Percentiles rank a stretch among this genome's conserved stretches.
Conservation (phyloP, 305 asterid species). For the Withania somnifera region DNA sequence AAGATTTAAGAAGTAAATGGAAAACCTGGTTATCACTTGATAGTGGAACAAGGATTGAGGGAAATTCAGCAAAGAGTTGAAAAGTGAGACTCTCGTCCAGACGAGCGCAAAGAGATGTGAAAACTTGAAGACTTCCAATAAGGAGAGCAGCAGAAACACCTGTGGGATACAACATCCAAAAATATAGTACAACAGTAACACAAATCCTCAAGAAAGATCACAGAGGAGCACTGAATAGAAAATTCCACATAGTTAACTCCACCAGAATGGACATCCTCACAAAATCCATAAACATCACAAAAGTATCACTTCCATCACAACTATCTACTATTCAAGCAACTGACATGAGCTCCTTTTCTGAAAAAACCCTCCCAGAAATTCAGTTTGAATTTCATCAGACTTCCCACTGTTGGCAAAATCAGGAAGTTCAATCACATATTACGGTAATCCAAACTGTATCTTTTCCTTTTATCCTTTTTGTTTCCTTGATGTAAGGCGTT, state of each 20-base stretch:
- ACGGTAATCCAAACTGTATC: background rate
- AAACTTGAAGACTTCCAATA: conserved; percentile 53
- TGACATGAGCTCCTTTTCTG: background rate
- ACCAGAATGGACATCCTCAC: background rate
- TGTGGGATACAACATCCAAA: conserved; percentile 16
- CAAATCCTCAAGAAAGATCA: background rate
- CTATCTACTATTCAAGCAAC: background rate
- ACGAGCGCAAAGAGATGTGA: conserved; percentile 43
- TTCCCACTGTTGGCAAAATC: background rate
- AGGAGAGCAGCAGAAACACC: conserved; percentile 54
- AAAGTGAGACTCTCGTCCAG: conserved; percentile 36
- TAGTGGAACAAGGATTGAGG: conserved; percentile 65
- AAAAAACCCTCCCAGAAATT: background rate
- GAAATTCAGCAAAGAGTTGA: conserved; percentile 48
- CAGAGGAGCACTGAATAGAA: background rate
- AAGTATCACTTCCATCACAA: background rate
- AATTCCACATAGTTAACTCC: background rate
- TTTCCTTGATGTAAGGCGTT: background rate
- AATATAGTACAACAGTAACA: background rate
- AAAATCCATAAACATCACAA: background rate
- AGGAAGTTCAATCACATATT: background rate
- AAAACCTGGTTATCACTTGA: conserved; percentile 73
- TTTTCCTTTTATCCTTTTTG: background rate
- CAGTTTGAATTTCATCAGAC: background rate
- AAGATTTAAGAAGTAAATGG: background rate